Evolutionary conservation across 768 basidiomycete species (phyloP).

Genomic region (Leccinum boreale): DNA sequence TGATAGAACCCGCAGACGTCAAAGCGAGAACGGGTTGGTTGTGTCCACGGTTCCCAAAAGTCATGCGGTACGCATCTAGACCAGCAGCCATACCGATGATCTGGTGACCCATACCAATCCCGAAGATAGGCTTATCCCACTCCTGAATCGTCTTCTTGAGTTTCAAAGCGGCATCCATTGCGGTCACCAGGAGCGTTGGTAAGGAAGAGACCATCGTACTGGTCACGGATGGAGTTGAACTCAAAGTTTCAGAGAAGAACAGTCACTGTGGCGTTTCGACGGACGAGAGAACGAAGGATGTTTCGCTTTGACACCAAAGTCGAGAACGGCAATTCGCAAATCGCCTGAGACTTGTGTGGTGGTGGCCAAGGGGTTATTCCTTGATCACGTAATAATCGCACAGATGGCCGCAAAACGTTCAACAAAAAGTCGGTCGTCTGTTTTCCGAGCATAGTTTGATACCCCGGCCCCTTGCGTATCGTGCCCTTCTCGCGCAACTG

Average conservation of each 20-base stretch:
- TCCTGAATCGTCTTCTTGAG: constrained; percentile 79
- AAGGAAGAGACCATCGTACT: constrained; percentile 93
- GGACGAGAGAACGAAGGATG: constrained; percentile 88
- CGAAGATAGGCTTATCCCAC: constrained; percentile 94
- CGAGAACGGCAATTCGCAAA: constrained; percentile 91
- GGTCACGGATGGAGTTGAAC: constrained; percentile 87
- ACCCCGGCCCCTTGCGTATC: no score
- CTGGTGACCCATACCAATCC: constrained; percentile 99
- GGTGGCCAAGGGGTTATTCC: no score
- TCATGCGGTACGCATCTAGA: constrained; percentile 96
- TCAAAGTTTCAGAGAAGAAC: constrained; percentile 98
- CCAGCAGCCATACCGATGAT: constrained; percentile 97
- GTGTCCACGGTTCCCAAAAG: constrained; percentile 98
- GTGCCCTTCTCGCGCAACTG: no score
- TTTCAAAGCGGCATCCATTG: constrained; percentile 80
- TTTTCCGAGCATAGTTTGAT: no score
- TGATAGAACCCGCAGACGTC: constrained; percentile 88
- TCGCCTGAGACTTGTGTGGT: no score
- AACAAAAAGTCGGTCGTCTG: no score
- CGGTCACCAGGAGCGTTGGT: constrained; percentile 96
- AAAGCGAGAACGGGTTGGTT: constrained; percentile 97
- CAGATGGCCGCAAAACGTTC: no score
- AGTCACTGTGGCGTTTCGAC: constrained; percentile 88
- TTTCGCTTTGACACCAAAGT: constrained; percentile 97
- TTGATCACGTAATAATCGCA: no score